phyloP scores from a whole-genome alignment of 805 yeast species.

The Metschnikowia kofuensis region DNA sequence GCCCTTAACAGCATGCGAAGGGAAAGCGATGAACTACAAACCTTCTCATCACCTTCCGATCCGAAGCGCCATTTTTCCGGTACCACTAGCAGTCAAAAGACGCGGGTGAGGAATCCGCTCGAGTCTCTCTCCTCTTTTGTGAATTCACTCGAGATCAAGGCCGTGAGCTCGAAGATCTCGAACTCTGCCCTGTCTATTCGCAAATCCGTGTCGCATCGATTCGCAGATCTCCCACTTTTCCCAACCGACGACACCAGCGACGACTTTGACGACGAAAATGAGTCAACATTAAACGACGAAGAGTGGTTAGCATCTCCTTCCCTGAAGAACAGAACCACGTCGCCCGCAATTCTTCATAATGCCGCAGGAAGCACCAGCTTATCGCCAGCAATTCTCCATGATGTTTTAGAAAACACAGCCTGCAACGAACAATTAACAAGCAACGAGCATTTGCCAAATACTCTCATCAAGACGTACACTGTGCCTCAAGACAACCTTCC shows the following conservation, averaged over 20 bases:
- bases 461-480: conserved; percentile 28
- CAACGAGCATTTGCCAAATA: conserved; percentile 30
- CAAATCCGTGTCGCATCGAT: conserved; percentile 10
- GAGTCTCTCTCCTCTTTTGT: conserved; percentile 17
- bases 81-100: background rate
- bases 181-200: conserved; percentile 13
- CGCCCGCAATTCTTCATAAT: background rate
- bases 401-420: background rate
- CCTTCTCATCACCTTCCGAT: background rate
- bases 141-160: conserved; percentile 16
- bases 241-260: conserved; percentile 16
- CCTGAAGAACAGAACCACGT: conserved; percentile 12
- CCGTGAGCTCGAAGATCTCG: conserved; percentile 13
- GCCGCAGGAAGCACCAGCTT: no score
- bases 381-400: background rate
- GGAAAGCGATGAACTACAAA: background rate
- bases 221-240: conserved; percentile 12
- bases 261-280: conserved; percentile 13
- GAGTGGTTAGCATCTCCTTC: conserved; percentile 18
- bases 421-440: conserved; percentile 14
- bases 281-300: conserved; percentile 18
- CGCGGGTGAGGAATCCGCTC: conserved; percentile 10
- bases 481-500: conserved; percentile 60
- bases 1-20: background rate
- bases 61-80: background rate